phyloP scores from a whole-genome alignment of 192 early-diverging fungal genomes.

The Rhizophagus sp. region DNA sequence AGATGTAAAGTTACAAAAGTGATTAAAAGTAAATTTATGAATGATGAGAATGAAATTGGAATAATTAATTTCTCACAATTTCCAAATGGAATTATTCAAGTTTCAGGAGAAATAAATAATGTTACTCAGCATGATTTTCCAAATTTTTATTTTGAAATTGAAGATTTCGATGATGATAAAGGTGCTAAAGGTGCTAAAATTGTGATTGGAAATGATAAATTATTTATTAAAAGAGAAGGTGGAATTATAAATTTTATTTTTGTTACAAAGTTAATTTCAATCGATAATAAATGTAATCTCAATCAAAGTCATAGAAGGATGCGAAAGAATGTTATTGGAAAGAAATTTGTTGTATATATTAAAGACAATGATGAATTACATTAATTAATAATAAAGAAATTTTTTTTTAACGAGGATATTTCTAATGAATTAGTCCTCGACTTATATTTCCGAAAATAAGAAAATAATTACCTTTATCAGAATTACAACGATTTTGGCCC shows the following conservation, averaged over 20 bases:
- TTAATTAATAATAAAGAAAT: too few relatives aligned
- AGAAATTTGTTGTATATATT: not conserved
- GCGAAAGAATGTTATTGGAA: not conserved
- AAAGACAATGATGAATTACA: not conserved
- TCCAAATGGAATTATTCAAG: not conserved
- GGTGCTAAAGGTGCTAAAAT: not conserved
- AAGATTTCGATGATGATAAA: not conserved
- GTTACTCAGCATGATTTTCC: not conserved
- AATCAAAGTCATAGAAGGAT: not conserved
- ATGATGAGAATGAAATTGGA: not conserved
- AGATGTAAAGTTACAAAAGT: not conserved
- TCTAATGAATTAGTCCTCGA: too few relatives aligned
- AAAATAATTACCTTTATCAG: too few relatives aligned
- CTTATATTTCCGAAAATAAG: too few relatives aligned
- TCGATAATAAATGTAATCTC: not conserved
- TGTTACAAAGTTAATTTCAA: not conserved
- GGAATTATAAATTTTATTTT: not conserved
- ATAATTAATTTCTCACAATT: not conserved
- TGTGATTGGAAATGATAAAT: not conserved
- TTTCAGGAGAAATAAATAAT: not conserved
- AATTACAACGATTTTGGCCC: too few relatives aligned
- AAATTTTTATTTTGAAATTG: not conserved
- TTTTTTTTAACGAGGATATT: too few relatives aligned
- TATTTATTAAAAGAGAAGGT: not conserved
- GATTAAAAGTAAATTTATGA: not conserved